Conservation (phyloP, 495 filamentous ascomycete species). For the Lophiostoma macrostomum region DNA sequence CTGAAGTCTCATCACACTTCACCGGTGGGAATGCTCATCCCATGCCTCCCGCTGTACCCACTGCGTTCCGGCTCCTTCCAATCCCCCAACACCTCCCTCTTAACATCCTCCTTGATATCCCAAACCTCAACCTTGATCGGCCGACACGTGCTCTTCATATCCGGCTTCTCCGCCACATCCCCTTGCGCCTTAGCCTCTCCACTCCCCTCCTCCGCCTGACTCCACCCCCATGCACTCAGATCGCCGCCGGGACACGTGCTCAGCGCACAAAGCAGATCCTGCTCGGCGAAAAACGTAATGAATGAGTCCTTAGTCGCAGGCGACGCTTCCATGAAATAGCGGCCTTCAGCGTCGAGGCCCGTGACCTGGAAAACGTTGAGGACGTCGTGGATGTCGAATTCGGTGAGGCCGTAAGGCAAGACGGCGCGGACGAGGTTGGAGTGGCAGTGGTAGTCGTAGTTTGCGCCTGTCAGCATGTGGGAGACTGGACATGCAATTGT, state of each 20-base stretch:
- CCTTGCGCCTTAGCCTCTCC: constrained; percentile 62
- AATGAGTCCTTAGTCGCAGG: constrained; percentile 64
- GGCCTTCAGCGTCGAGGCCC: constrained; percentile 64
- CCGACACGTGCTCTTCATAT: constrained; percentile 70
- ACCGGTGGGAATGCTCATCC: constrained; percentile 49
- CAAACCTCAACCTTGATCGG: constrained; percentile 70
- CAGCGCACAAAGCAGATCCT: constrained; percentile 70
- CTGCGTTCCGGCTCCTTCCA: constrained; percentile 60
- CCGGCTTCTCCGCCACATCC: constrained; percentile 37
- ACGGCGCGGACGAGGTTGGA: constrained; percentile 75
- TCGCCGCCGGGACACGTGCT: constrained; percentile 63
- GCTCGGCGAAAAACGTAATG: constrained; percentile 76
- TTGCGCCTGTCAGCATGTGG: constrained; percentile 62
- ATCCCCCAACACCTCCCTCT: constrained; percentile 48
- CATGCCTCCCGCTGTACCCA: constrained; percentile 65
- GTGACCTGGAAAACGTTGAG: constrained; percentile 82
- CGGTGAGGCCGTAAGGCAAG: constrained; percentile 61
- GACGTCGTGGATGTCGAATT: constrained; percentile 76
- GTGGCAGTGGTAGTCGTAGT: constrained; percentile 77
- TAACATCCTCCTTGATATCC: constrained; percentile 49
- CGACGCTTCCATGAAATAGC: constrained; percentile 75
- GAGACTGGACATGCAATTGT: constrained; percentile 48
- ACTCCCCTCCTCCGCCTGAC: constrained; percentile 49
- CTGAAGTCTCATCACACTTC: constrained; percentile 21
- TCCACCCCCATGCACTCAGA: constrained; percentile 73